Conservation (phyloP, 2,329 filamentous ascomycete genomes). For the Aspergillus eucalypticola region DNA sequence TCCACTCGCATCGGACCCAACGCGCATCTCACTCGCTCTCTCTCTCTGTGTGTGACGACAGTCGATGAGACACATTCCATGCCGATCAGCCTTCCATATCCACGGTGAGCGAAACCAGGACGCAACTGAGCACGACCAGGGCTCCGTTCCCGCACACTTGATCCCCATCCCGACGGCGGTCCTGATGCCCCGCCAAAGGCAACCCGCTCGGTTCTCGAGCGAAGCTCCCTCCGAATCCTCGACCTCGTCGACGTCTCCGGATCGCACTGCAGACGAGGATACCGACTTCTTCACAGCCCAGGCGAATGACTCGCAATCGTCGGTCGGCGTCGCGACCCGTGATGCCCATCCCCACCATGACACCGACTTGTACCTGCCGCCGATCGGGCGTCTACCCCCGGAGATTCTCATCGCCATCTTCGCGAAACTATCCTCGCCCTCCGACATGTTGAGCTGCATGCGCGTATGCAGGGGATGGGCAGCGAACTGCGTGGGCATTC, state of each 20-base stretch:
- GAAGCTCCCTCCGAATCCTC: slow-evolving; percentile 47
- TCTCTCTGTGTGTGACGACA: neutral
- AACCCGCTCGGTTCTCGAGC: slow-evolving; percentile 39
- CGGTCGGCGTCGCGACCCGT: slow-evolving; percentile 76
- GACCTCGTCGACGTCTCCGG: slow-evolving; percentile 48
- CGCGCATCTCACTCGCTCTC: neutral
- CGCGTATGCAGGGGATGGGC: slow-evolving; percentile 94
- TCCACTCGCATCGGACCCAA: slow-evolving; percentile 1
- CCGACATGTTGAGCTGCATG: slow-evolving; percentile 84
- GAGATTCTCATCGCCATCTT: slow-evolving; percentile 95
- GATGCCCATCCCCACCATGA: slow-evolving; percentile 68
- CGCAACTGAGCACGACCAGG: slow-evolving; percentile 4
- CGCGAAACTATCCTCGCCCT: slow-evolving; percentile 72
- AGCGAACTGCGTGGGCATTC: slow-evolving; percentile 82
- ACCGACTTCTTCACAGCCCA: slow-evolving; percentile 87
- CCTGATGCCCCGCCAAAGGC: slow-evolving; percentile 41
- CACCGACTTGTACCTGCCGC: slow-evolving; percentile 45
- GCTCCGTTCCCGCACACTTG: slow-evolving; percentile 1
- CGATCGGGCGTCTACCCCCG: slow-evolving; percentile 81
- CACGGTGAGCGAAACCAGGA: slow-evolving; percentile 11
- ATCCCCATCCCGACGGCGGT: slow-evolving; percentile 6
- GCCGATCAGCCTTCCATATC: slow-evolving; percentile 7
- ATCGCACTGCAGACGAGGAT: slow-evolving; percentile 73
- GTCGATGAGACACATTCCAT: slow-evolving; percentile 13
- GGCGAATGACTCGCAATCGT: slow-evolving; percentile 88